These are phyloP conservation scores for Clonostachys solani DNA, from an alignment of 2,329 filamentous ascomycete species.

Conservation along the genomic window DNA sequence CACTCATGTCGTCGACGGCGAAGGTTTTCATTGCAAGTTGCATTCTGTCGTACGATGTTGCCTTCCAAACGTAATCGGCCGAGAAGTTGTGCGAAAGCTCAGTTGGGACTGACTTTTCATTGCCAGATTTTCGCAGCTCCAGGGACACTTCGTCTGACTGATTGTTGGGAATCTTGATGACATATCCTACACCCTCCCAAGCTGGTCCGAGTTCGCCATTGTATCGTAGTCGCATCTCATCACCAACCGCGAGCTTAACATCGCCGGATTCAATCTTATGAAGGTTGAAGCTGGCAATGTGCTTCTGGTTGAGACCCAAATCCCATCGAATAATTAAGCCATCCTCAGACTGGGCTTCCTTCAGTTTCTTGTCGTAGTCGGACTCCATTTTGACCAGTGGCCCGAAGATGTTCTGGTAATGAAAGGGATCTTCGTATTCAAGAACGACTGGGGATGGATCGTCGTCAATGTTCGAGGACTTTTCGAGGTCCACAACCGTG, in stretches of 20 bases:
- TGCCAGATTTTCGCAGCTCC: slow-evolving; percentile 88
- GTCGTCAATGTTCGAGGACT: slow-evolving; percentile 86
- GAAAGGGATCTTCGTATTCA: slow-evolving; percentile 94
- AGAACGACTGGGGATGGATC: slow-evolving; percentile 89
- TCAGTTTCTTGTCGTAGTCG: slow-evolving; percentile 97
- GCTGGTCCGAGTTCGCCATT: slow-evolving; percentile 86
- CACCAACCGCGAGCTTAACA: slow-evolving; percentile 94
- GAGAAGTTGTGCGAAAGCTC: slow-evolving; percentile 98
- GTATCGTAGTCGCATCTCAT: slow-evolving; percentile 97
- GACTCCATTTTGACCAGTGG: slow-evolving; percentile 98
- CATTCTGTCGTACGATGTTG: slow-evolving; percentile 98
- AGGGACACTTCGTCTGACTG: slow-evolving; percentile 97
- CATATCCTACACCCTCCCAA: slow-evolving; percentile 98
- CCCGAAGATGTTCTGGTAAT: slow-evolving; percentile 98
- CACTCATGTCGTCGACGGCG: slow-evolving; percentile 94
- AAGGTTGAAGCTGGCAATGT: slow-evolving; percentile 89
- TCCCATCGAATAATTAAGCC: slow-evolving; percentile 94
- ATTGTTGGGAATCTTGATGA: slow-evolving; percentile 99
- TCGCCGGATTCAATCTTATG: slow-evolving; percentile 97
- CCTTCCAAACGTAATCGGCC: slow-evolving; percentile 99
- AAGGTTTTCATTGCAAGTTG: slow-evolving; percentile 99
- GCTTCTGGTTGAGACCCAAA: slow-evolving; percentile 93
- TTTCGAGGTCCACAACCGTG: slow-evolving; percentile 87
- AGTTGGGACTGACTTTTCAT: slow-evolving; percentile 92
- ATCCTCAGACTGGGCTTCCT: slow-evolving; percentile 97